Conservation (phyloP, 345 rosid genomes). For the Linum usitatissimum region DNA sequence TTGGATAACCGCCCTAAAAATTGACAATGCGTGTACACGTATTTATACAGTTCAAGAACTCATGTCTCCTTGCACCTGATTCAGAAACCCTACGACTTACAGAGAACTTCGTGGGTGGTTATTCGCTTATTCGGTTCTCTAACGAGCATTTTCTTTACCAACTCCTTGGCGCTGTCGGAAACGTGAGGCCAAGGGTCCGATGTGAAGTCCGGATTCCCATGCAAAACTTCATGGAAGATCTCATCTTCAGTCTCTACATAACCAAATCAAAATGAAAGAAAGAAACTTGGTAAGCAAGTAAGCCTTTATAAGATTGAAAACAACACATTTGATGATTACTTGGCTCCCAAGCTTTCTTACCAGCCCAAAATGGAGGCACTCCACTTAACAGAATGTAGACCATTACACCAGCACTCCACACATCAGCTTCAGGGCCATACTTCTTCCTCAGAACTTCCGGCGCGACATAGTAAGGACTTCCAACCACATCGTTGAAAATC, state of each 20-base stretch:
- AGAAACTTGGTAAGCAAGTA: not conserved
- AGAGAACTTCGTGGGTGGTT: conserved; percentile 3
- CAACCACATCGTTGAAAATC: not conserved
- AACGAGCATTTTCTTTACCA: not conserved
- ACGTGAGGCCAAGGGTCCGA: conserved; percentile 2
- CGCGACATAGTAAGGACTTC: not conserved
- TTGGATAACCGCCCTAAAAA: no score
- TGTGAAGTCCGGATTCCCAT: not conserved
- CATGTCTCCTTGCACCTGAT: no score
- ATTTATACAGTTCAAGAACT: no score
- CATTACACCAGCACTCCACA: not conserved
- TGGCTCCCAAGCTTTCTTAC: not conserved
- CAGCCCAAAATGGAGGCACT: not conserved
- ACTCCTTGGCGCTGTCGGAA: not conserved
- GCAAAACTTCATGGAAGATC: not conserved
- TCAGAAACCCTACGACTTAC: not conserved
- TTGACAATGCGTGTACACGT: no score
- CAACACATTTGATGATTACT: no score
- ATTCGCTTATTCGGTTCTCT: not conserved
- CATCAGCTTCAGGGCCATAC: not conserved
- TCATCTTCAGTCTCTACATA: not conserved
- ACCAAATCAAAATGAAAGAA: not conserved
- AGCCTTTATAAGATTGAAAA: no score
- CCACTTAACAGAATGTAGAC: not conserved
- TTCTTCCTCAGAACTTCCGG: not conserved